Base-by-base conservation (phyloP, 2,329 filamentous ascomycete genomes). In the Xylariaceae sp. region DNA sequence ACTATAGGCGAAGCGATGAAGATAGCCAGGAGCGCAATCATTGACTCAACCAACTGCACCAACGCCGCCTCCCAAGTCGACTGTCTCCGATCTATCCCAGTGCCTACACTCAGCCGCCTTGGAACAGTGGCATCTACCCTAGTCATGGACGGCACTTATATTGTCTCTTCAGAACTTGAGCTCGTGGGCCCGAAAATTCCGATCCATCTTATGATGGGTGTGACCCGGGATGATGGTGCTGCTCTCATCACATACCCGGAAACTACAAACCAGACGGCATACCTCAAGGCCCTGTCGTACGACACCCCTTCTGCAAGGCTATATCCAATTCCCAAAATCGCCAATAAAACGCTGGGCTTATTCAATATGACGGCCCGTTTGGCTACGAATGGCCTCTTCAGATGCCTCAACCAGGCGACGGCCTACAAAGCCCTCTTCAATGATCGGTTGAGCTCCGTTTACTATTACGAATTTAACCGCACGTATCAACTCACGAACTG, bases 381-480 rank as follows among this genome's bases (percentile, higher is more conserved):
- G 39, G 75, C 79, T 2, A 84, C 81, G 2, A 81, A 85, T 65
- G 78, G 74, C 48, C 75, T 77, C 8, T 84, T 84, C 71, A 77
- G 80, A 53, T 85, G 82, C 64, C 69, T 80, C 47, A 79, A 83
- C 63, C 75, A 84, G 65, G 80, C 80, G 5, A 84, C 81, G 2
- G 77, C 77, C 6, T 78, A 77, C 61, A 72, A 78, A 0, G 80
- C 75, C 2, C 68, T 76, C 0, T 54, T 63, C 15, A 74, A 72
- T 15, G 67, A 69, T 2, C 73, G 75, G 0, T 78, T 83, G 61
- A 65, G 72, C 26, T 67, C 71, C 3, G 70, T 80, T 0, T 84
- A 79, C 64, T 83, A 77, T 64, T 85, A 85, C 67, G 78, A 84
- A 63, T 79, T 84, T 60, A 78, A 83, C 55, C 75, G 81, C 42